phyloP scores from a whole-genome alignment of 306 rosid species.

The Ormosia emarginata region DNA sequence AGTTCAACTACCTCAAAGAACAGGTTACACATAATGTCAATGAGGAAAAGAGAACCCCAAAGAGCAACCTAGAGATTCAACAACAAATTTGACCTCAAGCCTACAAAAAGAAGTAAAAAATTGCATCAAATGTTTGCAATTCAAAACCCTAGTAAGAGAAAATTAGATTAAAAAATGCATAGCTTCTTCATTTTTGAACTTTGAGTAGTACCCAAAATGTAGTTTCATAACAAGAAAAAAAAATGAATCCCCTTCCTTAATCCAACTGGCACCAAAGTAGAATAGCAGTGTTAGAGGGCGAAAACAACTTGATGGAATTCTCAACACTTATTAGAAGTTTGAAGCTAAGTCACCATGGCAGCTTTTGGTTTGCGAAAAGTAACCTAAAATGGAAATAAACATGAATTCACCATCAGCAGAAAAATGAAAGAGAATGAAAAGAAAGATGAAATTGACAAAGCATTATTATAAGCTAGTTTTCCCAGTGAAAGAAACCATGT shows the following conservation, averaged over 20 bases:
- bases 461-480: no score
- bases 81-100: constrained; percentile 9
- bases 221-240: not conserved
- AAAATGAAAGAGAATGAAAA: no score
- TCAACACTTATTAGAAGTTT: not conserved
- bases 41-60: not conserved
- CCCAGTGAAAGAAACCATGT: no score
- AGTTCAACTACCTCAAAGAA: constrained; percentile 1
- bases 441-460: no score
- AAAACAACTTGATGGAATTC: not conserved
- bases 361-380: no score
- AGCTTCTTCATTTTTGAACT: not conserved
- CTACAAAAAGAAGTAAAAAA: not conserved
- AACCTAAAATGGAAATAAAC: no score
- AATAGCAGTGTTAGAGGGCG: not conserved
- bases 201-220: not conserved
- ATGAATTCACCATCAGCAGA: no score
- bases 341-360: not conserved
- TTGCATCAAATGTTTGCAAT: not conserved
- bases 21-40: not conserved
- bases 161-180: not conserved
- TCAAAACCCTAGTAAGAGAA: constrained; percentile 7
- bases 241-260: not conserved
- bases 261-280: not conserved
- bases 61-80: not conserved